Evolutionary conservation across 768 basidiomycete species (phyloP).

Genomic region (Hortiboletus campestris): DNA sequence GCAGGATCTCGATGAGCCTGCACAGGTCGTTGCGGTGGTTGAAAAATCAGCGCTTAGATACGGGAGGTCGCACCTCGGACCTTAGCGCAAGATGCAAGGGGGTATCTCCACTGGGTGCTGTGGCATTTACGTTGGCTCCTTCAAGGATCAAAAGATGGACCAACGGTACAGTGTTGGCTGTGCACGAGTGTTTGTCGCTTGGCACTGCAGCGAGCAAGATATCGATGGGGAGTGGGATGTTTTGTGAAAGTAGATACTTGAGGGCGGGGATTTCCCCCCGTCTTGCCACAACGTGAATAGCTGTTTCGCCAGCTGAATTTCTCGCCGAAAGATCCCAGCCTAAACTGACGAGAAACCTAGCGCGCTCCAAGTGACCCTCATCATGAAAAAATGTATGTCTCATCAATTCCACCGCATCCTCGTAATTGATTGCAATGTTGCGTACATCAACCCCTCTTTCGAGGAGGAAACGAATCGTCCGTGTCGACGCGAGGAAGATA

Average conservation of each 20-base stretch:
- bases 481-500: not conserved
- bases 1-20: not conserved
- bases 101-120: not conserved
- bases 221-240: not conserved
- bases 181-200: not conserved
- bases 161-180: not conserved
- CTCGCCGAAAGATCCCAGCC: conserved; percentile 1
- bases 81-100: not conserved
- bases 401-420: not conserved
- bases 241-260: not conserved
- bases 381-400: not conserved
- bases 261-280: not conserved
- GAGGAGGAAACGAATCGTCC: not conserved
- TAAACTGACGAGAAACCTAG: not conserved
- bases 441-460: not conserved
- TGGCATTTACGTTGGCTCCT: not conserved
- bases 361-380: not conserved
- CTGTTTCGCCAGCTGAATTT: not conserved
- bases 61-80: too few relatives aligned
- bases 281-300: not conserved
- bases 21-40: not conserved
- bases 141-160: not conserved
- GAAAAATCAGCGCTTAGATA: not conserved
- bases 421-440: not conserved
- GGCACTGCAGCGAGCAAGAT: not conserved